These are phyloP conservation scores for Sporothrix globosa DNA, from an alignment of 2,329 filamentous ascomycete genomes.

Conservation along the genomic window DNA sequence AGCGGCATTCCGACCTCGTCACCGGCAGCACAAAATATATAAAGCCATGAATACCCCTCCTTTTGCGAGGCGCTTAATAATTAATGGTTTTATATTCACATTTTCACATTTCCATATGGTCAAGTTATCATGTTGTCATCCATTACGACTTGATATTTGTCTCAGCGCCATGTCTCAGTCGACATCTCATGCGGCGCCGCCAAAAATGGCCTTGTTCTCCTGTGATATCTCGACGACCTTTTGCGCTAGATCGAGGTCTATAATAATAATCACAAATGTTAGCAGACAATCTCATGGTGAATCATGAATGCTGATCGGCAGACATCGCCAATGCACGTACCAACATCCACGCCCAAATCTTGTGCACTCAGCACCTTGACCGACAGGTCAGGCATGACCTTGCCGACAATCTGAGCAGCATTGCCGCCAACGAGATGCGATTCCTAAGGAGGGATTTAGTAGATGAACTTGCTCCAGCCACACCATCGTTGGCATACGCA, in stretches of 20 bases:
- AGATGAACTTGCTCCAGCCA: no score
- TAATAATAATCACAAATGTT: not conserved
- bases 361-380: constrained; percentile 70
- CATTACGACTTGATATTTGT: not conserved
- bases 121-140: not conserved
- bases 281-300: not conserved
- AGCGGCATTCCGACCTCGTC: no score
- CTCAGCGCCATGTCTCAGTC: not conserved
- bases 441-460: constrained; percentile 55
- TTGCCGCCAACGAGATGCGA: constrained; percentile 70
- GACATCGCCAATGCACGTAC: constrained; percentile 51
- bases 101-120: no score
- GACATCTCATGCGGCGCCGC: constrained; percentile 12
- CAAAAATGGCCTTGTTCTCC: constrained; percentile 32
- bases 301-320: no score
- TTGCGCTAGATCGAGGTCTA: constrained; percentile 36
- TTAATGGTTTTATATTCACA: no score
- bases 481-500: constrained; percentile 46
- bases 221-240: constrained; percentile 36
- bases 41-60: no score
- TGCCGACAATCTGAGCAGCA: constrained; percentile 76
- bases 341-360: constrained; percentile 70
- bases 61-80: no score
- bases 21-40: no score
- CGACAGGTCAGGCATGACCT: constrained; percentile 72